Evolutionary conservation across 2,329 filamentous ascomycete species (phyloP), one percentile per base, ranked within the genome.

Genomic region (Zalaria sp.): DNA sequence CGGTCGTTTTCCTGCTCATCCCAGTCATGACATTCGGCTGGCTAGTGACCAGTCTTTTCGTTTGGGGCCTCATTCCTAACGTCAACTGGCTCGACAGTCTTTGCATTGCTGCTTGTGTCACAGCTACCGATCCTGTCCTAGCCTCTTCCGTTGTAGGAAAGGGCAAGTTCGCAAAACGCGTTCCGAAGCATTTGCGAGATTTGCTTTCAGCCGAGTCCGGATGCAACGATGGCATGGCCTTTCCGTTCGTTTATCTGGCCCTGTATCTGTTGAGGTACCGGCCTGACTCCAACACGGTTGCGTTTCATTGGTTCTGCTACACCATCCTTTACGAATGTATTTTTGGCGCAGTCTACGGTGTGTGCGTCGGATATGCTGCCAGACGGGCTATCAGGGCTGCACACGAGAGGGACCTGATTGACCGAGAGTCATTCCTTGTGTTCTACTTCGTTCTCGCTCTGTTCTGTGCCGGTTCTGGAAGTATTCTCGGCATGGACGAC

Each of bases 181-280:
- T 98, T 4, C 91, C 91, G 25, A 96, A 95, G 68, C 91, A 98
- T 78, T 68, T 98, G 65, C 77, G 91, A 71, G 91, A 98, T 64
- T 59, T 98, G 40, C 70, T 98, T 8, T 98, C 91, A 4, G 88
- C 88, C 43, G 91, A 98, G 64, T 98, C 91, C 5, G 91, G 91
- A 27, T 98, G 91, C 66, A 98, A 98, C 71, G 91, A 98, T 60
- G 91, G 91, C 64, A 98, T 98, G 91, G 91, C 91, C 1, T 98
- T 98, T 57, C 91, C 91, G 0, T 98, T 98, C 61, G 77, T 98
- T 54, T 98, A 98, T 59, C 72, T 98, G 27, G 81, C 84, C 1
- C 68, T 95, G 27, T 96, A 95, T 61, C 74, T 96, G 37, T 84
- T 96, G 50, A 77, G 82, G 50, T 94, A 89, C 59, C 70, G 81